Evolutionary conservation across 768 basidiomycete genomes (phyloP).

Genomic region (Strobilomyces echinocephalus): DNA sequence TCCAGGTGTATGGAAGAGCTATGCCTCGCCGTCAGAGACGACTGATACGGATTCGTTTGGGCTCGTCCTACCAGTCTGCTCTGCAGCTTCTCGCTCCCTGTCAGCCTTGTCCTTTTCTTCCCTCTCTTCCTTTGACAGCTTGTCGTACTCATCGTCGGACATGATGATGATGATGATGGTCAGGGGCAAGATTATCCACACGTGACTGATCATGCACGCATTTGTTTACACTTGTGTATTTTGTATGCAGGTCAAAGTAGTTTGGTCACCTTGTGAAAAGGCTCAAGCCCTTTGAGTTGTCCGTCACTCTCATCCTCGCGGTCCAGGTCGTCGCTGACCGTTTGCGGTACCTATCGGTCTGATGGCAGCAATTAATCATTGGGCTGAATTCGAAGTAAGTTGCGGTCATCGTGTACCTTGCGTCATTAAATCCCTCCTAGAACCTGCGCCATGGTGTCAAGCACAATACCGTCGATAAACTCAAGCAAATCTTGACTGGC

Average conservation of each 20-base stretch:
- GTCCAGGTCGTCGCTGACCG: constrained; percentile 8
- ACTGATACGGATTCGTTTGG: constrained; percentile 13
- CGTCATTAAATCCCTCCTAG: constrained; percentile 37
- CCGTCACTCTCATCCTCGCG: constrained; percentile 4
- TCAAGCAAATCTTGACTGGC: constrained; percentile 75
- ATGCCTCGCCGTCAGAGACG: constrained; percentile 16
- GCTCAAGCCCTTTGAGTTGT: constrained; percentile 4
- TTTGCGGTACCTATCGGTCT: constrained; percentile 12
- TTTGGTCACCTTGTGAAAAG: constrained; percentile 10
- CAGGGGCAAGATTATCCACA: constrained; percentile 21
- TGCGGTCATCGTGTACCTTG: constrained; percentile 1
- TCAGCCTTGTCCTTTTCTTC: constrained; percentile 67
- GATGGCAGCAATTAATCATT: constrained; percentile 62
- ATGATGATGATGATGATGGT: constrained; percentile 33
- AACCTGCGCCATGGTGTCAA: constrained; percentile 64
- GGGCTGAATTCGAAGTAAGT: constrained; percentile 73
- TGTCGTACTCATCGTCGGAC: constrained; percentile 61
- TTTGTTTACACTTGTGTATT: constrained; percentile 35
- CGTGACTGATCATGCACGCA: constrained; percentile 18
- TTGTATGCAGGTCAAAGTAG: constrained; percentile 13
- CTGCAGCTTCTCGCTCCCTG: constrained; percentile 62
- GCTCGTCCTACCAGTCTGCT: constrained; percentile 72
- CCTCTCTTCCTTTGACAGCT: constrained; percentile 70
- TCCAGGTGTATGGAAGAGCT: constrained; percentile 92
- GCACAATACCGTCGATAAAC: constrained; percentile 78